Evolutionary conservation across 2,329 filamentous ascomycete species (phyloP), one percentile per base, ranked within the genome.

Genomic region (Fusarium compactum): DNA sequence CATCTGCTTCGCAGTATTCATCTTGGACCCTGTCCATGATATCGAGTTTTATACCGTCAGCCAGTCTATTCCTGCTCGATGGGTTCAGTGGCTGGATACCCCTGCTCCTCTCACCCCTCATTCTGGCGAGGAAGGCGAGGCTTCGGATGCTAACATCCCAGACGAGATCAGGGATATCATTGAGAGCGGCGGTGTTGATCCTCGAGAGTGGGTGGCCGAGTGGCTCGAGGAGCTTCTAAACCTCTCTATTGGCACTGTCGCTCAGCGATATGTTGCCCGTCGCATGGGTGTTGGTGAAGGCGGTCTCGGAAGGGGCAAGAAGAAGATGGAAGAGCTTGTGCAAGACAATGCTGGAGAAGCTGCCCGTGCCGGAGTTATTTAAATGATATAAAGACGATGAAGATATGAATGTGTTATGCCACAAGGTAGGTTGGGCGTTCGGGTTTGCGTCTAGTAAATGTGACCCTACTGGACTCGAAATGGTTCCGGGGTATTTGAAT

Each of bases 211-310:
- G 96, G 93, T 97, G 40, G 92, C 95, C 5, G 96, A 98, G 80
- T 99, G 96, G 96, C 87, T 99, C 48, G 95, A 98, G 82, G 95
- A 98, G 82, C 84, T 90, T 0, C 85, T 99, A 32, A 89, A 85
- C 43, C 83, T 98, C 51, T 88, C 90, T 6, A 88, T 97, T 1
- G 95, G 96, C 20, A 85, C 97, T 10, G 91, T 98, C 6, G 96
- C 96, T 4, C 96, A 99, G 85, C 87, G 95, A 69, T 99, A 99
- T 78, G 96, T 99, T 22, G 95, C 96, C 7, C 89, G 92, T 66
- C 86, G 96, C 60, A 99, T 99, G 96, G 95, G 96, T 15, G 95
- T 99, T 12, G 95, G 95, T 15, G 94, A 97, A 80, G 92, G 92
- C 14, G 84, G 85, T 8, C 81, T 89, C 44, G 88, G 87, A 24